Evolutionary conservation across 179 eudicot species (phyloP).

Genomic region (Pouteria campechiana): DNA sequence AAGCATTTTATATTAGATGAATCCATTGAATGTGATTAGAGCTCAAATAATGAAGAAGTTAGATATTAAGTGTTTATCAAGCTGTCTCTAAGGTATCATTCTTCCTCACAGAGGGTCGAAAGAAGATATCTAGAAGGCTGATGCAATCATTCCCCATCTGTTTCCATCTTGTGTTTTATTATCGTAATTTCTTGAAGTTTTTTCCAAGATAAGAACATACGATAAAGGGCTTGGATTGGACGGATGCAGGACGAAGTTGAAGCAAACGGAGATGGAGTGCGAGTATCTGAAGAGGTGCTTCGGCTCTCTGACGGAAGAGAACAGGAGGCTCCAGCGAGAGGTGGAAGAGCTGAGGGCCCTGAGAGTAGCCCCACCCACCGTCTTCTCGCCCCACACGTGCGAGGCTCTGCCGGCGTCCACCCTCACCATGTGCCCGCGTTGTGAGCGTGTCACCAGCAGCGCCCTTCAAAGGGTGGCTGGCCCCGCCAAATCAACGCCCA

Average conservation of each 20-base stretch:
- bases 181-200: too few species aligned
- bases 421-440: conserved; percentile 37
- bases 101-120: too few species aligned
- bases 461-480: neutral
- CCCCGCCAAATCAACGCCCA: conserved; percentile 1
- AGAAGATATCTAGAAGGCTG: too few species aligned
- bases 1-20: too few species aligned
- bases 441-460: conserved; percentile 21
- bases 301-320: conserved; percentile 29
- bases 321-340: conserved; percentile 27
- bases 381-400: conserved; percentile 7
- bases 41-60: too few species aligned
- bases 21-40: too few species aligned
- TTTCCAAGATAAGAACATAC: neutral
- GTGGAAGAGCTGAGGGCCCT: conserved; percentile 35
- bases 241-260: conserved; percentile 41
- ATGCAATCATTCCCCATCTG: too few species aligned
- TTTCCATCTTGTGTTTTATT: too few species aligned
- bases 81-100: neutral
- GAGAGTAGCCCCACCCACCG: conserved; percentile 13
- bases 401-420: conserved; percentile 17
- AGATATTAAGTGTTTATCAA: neutral
- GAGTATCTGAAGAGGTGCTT: conserved; percentile 38
- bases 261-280: conserved; percentile 39
- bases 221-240: neutral